Conservation (phyloP, 805 yeast species). For the Suhomyces prunicola region DNA sequence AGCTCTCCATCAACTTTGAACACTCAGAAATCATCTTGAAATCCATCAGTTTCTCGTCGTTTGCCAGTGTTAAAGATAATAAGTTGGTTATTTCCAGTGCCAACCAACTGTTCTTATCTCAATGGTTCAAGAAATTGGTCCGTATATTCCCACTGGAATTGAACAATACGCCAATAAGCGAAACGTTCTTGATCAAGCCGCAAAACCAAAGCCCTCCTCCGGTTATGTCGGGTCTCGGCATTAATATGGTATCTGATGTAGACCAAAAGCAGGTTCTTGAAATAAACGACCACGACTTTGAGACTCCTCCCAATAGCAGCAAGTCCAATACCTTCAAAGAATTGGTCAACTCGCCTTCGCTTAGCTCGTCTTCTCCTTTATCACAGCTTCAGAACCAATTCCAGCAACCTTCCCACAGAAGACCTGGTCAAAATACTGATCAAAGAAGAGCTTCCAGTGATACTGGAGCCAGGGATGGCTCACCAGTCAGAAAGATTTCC, state of each 20-base stretch:
- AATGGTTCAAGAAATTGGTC: conserved; percentile 32
- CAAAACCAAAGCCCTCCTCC: conserved; percentile 10
- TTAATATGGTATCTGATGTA: conserved; percentile 20
- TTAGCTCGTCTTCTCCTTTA: conserved; percentile 11
- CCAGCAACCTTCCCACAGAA: conserved; percentile 4
- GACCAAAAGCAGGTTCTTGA: conserved; percentile 8
- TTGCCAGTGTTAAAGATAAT: conserved; percentile 13
- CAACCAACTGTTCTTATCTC: conserved; percentile 14
- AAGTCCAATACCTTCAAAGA: conserved; percentile 12
- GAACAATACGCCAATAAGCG: conserved; percentile 20
- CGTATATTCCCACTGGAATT: conserved; percentile 31
- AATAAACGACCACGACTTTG: conserved; percentile 1
- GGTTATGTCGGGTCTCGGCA: conserved; percentile 32
- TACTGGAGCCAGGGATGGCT: background rate
- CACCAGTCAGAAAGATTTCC: background rate
- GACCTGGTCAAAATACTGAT: background rate
- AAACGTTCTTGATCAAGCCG: conserved; percentile 18
- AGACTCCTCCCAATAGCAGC: conserved; percentile 8
- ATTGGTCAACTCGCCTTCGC: conserved; percentile 10
- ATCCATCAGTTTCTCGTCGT: conserved; percentile 16
- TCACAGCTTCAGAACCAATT: conserved; percentile 14
- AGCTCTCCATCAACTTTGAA: conserved; percentile 23
- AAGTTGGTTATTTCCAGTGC: conserved; percentile 16
- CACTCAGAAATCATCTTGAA: conserved; percentile 7
- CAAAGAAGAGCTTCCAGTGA: background rate